Evolutionary conservation across 164 flowering plant genomes (phyloP), one percentile per base, ranked within the genome.

Genomic region (Vitis vinifera): DNA sequence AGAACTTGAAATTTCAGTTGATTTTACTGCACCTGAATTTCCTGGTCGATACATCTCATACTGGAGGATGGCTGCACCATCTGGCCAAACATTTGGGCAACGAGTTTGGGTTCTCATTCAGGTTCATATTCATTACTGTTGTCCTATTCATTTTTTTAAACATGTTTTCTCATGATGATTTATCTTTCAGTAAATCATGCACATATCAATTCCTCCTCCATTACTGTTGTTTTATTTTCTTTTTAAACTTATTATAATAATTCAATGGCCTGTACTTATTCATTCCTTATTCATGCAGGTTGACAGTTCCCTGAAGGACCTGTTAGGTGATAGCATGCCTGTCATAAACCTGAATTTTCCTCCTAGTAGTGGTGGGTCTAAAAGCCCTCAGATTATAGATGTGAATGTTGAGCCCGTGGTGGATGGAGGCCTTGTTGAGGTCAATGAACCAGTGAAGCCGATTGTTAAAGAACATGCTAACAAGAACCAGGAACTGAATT

Each of bases 81-180:
- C 89, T 63, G 93, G 97, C 31, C 78, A 78, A 9, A 82, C 77
- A 68, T 92, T 92, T 79, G 98, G 98, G 57, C 95, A 93, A 71
- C 88, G 95, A 31, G 88, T 96, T 65, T 96, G 99, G 99, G 98
- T 89, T 69, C 83, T 84, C 8, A 90, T 96, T 37, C 85, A 88
- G 90, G 99, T 94, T 62, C 8, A 13, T 19, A 12, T 52, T 31
- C 3, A 23, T 52, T 65, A 13, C 60, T 1, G 30, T 16, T 13
- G 3, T 58, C n/a, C 11, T n/a, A 37, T 37, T n/a, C 55, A 4
- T 59, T 15, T 1, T 44, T n/a, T 56, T 14, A 8, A 23, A 14
- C 12, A n/a, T 37, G 44, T 37, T 23, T 2, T 23, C 27, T 23
- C 27, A 23, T 23, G 27, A 23, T 23, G 27, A 23, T 1, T 23